Evolutionary conservation across 2,329 filamentous ascomycete species (phyloP).

Genomic region (Nemania serpens): DNA sequence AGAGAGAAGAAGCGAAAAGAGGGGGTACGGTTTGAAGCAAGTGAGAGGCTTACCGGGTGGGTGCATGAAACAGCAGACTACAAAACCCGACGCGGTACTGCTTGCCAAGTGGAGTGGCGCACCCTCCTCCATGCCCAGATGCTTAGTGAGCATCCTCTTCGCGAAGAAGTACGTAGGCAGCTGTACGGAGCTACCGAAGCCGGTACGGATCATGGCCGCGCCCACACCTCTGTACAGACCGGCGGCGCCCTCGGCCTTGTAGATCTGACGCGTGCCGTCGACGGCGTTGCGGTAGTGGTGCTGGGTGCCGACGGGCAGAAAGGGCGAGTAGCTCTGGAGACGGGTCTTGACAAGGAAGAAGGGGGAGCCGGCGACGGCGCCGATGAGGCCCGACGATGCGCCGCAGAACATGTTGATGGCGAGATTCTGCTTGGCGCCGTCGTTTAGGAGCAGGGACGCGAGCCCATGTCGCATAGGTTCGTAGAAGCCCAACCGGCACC

Average conservation of each 20-base stretch:
- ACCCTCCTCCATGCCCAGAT: constrained; percentile 88
- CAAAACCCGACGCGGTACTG: constrained; percentile 89
- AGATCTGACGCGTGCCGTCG: constrained; percentile 84
- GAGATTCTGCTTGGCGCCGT: constrained; percentile 78
- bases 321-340: constrained; percentile 90
- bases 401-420: constrained; percentile 93
- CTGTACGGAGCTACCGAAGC: constrained; percentile 94
- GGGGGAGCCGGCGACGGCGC: constrained; percentile 88
- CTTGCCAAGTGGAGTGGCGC: constrained; percentile 86
- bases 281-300: constrained; percentile 86
- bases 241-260: constrained; percentile 72
- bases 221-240: constrained; percentile 90
- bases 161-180: constrained; percentile 98
- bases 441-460: constrained; percentile 71
- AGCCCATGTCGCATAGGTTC: constrained; percentile 83
- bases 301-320: constrained; percentile 94
- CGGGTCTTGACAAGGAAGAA: constrained; percentile 99
- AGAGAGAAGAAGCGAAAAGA: constrained; percentile 13
- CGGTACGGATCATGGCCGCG: constrained; percentile 93
- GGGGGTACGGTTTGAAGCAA: not conserved
- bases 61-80: constrained; percentile 98
- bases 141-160: constrained; percentile 80
- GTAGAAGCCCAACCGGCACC: constrained; percentile 96
- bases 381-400: constrained; percentile 85
- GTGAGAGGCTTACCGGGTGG: constrained; percentile 71